These are phyloP conservation scores for Pseudocercospora cruenta DNA, from an alignment of 2,329 filamentous ascomycete genomes.

Conservation along the genomic window DNA sequence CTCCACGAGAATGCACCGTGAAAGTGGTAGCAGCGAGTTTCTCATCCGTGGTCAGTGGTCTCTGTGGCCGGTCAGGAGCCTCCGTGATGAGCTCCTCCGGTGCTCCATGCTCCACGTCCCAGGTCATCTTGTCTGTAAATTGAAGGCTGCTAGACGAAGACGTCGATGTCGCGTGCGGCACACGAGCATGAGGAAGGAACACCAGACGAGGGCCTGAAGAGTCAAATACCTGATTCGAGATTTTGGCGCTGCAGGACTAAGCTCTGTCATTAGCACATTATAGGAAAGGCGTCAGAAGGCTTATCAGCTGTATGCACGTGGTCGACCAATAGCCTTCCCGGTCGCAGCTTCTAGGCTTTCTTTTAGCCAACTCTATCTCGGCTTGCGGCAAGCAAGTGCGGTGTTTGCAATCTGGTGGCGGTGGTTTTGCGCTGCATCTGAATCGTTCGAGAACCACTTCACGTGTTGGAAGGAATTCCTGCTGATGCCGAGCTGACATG, in stretches of 20 bases:
- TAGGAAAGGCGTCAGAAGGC: background rate
- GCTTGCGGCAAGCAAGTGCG: background rate
- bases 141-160: background rate
- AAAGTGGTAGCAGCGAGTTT: constrained; percentile 33
- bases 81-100: constrained; percentile 26
- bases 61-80: constrained; percentile 20
- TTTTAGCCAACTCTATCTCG: background rate
- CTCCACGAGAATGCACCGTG: constrained; percentile 20
- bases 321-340: background rate
- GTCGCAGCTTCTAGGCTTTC: background rate
- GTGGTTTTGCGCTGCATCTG: background rate
- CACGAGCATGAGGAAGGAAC: background rate
- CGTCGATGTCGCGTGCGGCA: background rate
- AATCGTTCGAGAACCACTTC: background rate
- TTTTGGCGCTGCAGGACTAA: background rate
- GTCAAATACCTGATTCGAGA: constrained; percentile 7
- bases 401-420: constrained; percentile 1
- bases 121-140: background rate
- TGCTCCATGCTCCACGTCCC: constrained; percentile 30
- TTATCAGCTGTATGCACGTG: constrained; percentile 1
- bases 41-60: constrained; percentile 35
- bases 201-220: background rate
- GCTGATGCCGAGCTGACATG: background rate
- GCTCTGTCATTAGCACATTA: background rate
- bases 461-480: background rate